Evolutionary conservation across 257 asterid genomes (phyloP).

Genomic region (Solanum lycopersicoides): DNA sequence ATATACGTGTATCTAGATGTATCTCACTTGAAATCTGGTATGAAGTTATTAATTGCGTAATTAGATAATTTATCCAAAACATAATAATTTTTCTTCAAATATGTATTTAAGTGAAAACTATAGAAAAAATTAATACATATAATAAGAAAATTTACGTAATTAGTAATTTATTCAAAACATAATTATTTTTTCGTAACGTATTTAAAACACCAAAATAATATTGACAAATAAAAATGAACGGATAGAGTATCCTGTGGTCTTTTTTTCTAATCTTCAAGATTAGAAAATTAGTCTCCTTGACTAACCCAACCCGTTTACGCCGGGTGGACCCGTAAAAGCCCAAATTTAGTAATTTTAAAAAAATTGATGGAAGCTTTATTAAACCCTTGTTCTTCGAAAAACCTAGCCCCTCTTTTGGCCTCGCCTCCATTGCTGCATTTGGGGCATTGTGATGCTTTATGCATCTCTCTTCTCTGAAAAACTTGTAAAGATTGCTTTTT

Average conservation of each 20-base stretch:
- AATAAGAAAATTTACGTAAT: accelerated
- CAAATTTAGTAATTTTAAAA: background rate
- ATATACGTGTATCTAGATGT: too few relatives aligned
- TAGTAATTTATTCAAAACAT: too few relatives aligned
- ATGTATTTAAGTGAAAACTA: too few relatives aligned
- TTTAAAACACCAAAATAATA: too few relatives aligned
- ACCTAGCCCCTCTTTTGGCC: background rate
- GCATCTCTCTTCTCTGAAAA: background rate
- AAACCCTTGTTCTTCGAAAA: background rate
- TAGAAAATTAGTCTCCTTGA: background rate
- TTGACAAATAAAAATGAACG: too few relatives aligned
- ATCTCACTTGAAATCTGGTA: too few relatives aligned
- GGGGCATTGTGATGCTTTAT: background rate
- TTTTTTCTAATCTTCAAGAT: background rate
- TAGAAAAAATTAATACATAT: too few relatives aligned
- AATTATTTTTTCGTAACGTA: too few relatives aligned
- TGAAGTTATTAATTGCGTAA: too few relatives aligned
- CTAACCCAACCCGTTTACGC: background rate
- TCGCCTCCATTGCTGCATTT: background rate
- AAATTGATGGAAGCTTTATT: background rate
- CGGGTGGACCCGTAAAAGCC: background rate
- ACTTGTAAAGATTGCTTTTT: background rate
- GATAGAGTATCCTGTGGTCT: too few relatives aligned
- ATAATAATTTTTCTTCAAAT: too few relatives aligned
- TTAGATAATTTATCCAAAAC: too few relatives aligned